Percentiles rank a stretch among this genome's conserved stretches.
phyloP scores from a whole-genome alignment of 257 asterid genomes.

The Marsdenia floribunda region DNA sequence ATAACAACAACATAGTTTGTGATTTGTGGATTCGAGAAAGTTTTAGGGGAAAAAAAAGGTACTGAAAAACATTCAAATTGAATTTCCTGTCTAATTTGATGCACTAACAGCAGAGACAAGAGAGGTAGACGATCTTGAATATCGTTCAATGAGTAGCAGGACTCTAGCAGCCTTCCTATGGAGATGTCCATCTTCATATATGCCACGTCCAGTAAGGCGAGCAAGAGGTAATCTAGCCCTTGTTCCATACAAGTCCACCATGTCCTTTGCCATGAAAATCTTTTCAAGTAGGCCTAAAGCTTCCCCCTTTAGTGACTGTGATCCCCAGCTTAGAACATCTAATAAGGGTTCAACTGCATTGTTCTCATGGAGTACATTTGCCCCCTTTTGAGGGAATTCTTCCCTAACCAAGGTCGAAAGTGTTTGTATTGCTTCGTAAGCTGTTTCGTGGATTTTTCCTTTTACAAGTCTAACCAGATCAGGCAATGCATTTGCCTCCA shows the following conservation, averaged over 20 bases:
- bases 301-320: slow-evolving; percentile 47
- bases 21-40: no score
- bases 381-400: slow-evolving; percentile 55
- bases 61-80: neutral
- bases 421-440: slow-evolving; percentile 61
- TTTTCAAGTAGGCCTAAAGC: slow-evolving; percentile 50
- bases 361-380: slow-evolving; percentile 41
- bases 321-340: slow-evolving; percentile 56
- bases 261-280: slow-evolving; percentile 44
- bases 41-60: no score
- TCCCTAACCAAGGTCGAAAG: slow-evolving; percentile 58
- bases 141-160: slow-evolving; percentile 44
- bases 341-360: slow-evolving; percentile 35
- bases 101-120: slow-evolving; percentile 27
- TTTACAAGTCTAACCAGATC: slow-evolving; percentile 35
- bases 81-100: slow-evolving; percentile 7
- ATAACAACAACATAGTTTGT: no score
- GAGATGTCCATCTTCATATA: slow-evolving; percentile 45
- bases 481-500: slow-evolving; percentile 45
- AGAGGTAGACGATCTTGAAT: slow-evolving; percentile 48
- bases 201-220: slow-evolving; percentile 44
- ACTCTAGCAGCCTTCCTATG: slow-evolving; percentile 57
- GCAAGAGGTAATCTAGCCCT: slow-evolving; percentile 34
- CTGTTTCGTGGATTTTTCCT: slow-evolving; percentile 45
- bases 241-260: slow-evolving; percentile 44